These are phyloP conservation scores for Diaporthe amygdali DNA, from an alignment of 2,329 filamentous ascomycete genomes.

Conservation along the genomic window DNA sequence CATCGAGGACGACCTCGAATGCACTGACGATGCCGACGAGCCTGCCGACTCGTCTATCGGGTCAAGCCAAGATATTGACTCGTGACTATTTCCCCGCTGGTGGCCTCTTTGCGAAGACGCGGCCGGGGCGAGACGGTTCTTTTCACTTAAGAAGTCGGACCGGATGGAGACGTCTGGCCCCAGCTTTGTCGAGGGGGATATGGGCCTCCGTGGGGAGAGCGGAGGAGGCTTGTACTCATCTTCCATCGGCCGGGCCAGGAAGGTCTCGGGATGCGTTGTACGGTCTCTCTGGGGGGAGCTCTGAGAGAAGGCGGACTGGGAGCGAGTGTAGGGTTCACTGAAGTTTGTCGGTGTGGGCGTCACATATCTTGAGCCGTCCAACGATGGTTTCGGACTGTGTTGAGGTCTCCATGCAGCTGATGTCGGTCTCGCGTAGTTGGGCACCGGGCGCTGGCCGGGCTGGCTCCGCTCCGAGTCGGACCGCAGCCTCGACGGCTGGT, in stretches of 20 bases:
- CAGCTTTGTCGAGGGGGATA: slow-evolving; percentile 48
- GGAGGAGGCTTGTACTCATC: slow-evolving; percentile 72
- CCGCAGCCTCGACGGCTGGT: slow-evolving; percentile 46
- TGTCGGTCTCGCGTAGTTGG: slow-evolving; percentile 33
- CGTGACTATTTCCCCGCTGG: slow-evolving; percentile 69
- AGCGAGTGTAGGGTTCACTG: slow-evolving; percentile 38
- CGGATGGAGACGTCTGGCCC: slow-evolving; percentile 38
- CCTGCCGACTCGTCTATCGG: slow-evolving; percentile 89
- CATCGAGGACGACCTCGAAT: slow-evolving; percentile 78
- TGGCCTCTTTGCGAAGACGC: slow-evolving; percentile 41
- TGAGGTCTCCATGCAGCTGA: slow-evolving; percentile 29
- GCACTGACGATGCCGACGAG: slow-evolving; percentile 79
- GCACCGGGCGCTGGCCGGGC: slow-evolving; percentile 30
- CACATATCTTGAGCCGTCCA: slow-evolving; percentile 33
- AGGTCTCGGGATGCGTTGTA: slow-evolving; percentile 34
- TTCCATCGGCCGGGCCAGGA: slow-evolving; percentile 57
- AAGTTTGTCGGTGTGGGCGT: slow-evolving; percentile 34
- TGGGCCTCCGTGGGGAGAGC: slow-evolving; percentile 67
- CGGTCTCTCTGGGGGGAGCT: slow-evolving; percentile 48
- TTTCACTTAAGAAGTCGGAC: slow-evolving; percentile 40
- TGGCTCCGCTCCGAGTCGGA: slow-evolving; percentile 40
- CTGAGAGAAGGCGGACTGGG: slow-evolving; percentile 60
- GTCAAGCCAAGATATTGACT: slow-evolving; percentile 91
- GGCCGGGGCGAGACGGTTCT: slow-evolving; percentile 31
- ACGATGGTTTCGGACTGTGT: slow-evolving; percentile 29